Percentiles rank a stretch among this genome's conserved stretches.
Evolutionary conservation across 2,329 filamentous ascomycete genomes (phyloP).

Genomic region (Nectriaceae sp.): DNA sequence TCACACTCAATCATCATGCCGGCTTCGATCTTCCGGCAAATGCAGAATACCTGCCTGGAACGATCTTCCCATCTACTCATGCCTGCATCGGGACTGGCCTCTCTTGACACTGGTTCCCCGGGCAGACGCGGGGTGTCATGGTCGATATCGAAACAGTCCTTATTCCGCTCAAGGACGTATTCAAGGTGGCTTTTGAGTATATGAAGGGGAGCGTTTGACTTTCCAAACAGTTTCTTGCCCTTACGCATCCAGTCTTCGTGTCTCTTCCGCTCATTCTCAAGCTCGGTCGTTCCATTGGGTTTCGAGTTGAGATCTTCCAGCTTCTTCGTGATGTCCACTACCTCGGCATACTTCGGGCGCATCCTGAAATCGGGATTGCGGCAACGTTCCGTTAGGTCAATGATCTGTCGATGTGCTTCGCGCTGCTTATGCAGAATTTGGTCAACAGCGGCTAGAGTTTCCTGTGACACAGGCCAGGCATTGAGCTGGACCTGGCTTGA

Average conservation of each 20-base stretch:
- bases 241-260: slow-evolving; percentile 99
- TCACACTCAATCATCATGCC: slow-evolving; percentile 99
- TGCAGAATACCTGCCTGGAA: slow-evolving; percentile 86
- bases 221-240: slow-evolving; percentile 96
- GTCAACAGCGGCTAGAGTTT: slow-evolving; percentile 81
- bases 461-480: slow-evolving; percentile 76
- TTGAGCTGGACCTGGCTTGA: slow-evolving; percentile 75
- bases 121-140: slow-evolving; percentile 84
- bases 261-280: slow-evolving; percentile 90
- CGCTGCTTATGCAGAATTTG: slow-evolving; percentile 94
- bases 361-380: slow-evolving; percentile 74
- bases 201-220: slow-evolving; percentile 94
- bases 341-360: slow-evolving; percentile 84
- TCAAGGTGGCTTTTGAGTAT: slow-evolving; percentile 95
- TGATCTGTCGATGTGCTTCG: slow-evolving; percentile 86
- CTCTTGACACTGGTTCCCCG: slow-evolving; percentile 87
- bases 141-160: slow-evolving; percentile 85
- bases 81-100: slow-evolving; percentile 62
- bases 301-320: slow-evolving; percentile 91
- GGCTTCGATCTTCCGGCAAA: slow-evolving; percentile 88
- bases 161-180: slow-evolving; percentile 86
- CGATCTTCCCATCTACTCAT: slow-evolving; percentile 61
- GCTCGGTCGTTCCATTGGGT: slow-evolving; percentile 83
- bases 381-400: slow-evolving; percentile 77
- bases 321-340: slow-evolving; percentile 86